A percentile compares a stretch with the other conserved stretches of the same genome.
phyloP scores from a whole-genome alignment of 2,329 filamentous ascomycete species.

The Lecanicillium sp. region DNA sequence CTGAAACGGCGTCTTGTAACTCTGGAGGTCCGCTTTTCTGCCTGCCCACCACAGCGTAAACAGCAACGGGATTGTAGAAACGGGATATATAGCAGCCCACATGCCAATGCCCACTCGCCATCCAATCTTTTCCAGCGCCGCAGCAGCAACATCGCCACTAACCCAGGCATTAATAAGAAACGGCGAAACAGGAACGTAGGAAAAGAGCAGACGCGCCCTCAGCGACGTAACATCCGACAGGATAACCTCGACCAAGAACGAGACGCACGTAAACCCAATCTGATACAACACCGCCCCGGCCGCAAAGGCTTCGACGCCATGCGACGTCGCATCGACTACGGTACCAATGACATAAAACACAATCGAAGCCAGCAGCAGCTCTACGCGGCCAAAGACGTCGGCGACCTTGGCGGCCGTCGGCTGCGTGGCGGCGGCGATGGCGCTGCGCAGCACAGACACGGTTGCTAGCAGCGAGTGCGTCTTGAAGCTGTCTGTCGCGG shows the following conservation, averaged over 20 bases:
- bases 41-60: slow-evolving; percentile 40
- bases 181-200: slow-evolving; percentile 51
- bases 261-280: slow-evolving; percentile 54
- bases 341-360: slow-evolving; percentile 53
- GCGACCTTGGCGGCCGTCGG: slow-evolving; percentile 52
- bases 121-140: slow-evolving; percentile 38
- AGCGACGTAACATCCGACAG: slow-evolving; percentile 57
- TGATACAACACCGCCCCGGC: slow-evolving; percentile 53
- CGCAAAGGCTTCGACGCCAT: slow-evolving; percentile 41
- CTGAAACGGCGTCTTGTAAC: slow-evolving; percentile 25
- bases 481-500: slow-evolving; percentile 41
- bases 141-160: slow-evolving; percentile 45
- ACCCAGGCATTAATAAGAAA: slow-evolving; percentile 61
- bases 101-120: slow-evolving; percentile 60
- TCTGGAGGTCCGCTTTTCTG: slow-evolving; percentile 39
- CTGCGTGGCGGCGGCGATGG: slow-evolving; percentile 52
- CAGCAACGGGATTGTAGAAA: slow-evolving; percentile 49
- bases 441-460: slow-evolving; percentile 48
- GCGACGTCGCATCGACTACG: slow-evolving; percentile 45
- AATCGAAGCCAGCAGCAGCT: slow-evolving; percentile 46
- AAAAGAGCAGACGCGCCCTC: slow-evolving; percentile 55
- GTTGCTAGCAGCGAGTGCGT: slow-evolving; percentile 49
- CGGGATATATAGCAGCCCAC: slow-evolving; percentile 55
- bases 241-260: slow-evolving; percentile 59
- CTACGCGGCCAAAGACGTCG: slow-evolving; percentile 54